A percentile compares a stretch with the other conserved stretches of the same genome.
Evolutionary conservation across 441 rosid genomes (phyloP).

Genomic region (Populus hybrid): DNA sequence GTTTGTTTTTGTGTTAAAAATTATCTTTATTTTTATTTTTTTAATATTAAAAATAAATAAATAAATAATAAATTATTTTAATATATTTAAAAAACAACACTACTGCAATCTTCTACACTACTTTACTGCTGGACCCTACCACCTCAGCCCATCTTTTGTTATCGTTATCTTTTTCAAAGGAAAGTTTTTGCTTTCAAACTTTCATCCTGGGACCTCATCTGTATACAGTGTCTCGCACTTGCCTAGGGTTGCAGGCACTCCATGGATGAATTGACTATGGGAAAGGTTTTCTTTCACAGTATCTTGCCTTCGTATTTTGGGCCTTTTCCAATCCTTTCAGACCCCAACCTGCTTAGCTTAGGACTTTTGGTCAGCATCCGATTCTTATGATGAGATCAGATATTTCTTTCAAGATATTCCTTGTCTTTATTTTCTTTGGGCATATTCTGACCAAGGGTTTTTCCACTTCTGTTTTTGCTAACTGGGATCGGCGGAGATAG

Average conservation of each 20-base stretch:
- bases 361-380: slow-evolving; percentile 18
- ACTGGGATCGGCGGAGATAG: neutral
- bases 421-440: neutral
- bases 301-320: neutral
- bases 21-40: too few species aligned
- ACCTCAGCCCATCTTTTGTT: neutral
- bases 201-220: neutral
- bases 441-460: neutral
- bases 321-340: neutral
- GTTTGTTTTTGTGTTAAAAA: too few species aligned
- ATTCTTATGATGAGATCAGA: slow-evolving; percentile 17
- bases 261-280: neutral
- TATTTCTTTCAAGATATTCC: slow-evolving; percentile 23
- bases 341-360: neutral
- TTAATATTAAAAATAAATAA: too few species aligned
- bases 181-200: neutral
- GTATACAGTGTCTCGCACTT: neutral
- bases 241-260: neutral
- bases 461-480: neutral
- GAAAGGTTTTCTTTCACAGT: neutral
- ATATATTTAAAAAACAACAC: too few species aligned
- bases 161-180: neutral
- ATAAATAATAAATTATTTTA: too few species aligned
- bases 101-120: too few species aligned
- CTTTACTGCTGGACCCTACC: slow-evolving; percentile 25